These are phyloP conservation scores for Platismatia glauca DNA, from an alignment of 495 filamentous ascomycete species.

Conservation along the genomic window DNA sequence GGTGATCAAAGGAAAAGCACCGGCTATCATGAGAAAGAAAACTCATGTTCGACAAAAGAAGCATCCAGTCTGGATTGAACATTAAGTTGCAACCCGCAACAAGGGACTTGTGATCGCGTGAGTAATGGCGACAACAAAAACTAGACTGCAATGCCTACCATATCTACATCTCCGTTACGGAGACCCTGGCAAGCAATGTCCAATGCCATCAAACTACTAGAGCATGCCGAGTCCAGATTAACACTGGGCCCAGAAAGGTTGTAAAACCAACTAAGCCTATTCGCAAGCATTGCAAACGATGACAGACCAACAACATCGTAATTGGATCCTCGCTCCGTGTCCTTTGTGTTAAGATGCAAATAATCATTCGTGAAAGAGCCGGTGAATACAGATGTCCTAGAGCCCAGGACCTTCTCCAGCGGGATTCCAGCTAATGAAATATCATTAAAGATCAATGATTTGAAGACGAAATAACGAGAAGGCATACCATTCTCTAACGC, in stretches of 20 bases:
- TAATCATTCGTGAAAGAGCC: constrained; percentile 18
- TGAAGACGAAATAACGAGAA: too few relatives aligned
- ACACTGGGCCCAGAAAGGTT: constrained; percentile 77
- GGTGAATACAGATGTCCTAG: constrained; percentile 26
- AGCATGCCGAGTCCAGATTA: constrained; percentile 64
- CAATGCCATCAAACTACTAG: constrained; percentile 33
- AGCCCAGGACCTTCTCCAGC: constrained; percentile 23
- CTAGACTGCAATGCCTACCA: background rate
- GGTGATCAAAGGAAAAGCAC: constrained; percentile 41
- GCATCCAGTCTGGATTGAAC: constrained; percentile 29
- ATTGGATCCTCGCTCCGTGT: constrained; percentile 40
- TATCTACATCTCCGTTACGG: constrained; percentile 35
- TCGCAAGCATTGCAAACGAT: background rate
- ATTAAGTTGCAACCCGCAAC: constrained; percentile 39
- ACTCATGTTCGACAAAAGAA: constrained; percentile 27
- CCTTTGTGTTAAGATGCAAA: background rate
- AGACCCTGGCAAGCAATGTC: constrained; percentile 31
- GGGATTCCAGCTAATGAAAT: constrained; percentile 61
- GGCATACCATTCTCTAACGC: constrained; percentile 70
- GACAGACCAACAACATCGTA: constrained; percentile 1
- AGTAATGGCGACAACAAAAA: background rate
- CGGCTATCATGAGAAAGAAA: constrained; percentile 36
- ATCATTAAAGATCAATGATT: too few relatives aligned
- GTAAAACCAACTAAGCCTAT: constrained; percentile 57
- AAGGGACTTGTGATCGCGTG: constrained; percentile 32